Evolutionary conservation across 129 eudicot species (phyloP), one percentile per base, ranked within the genome.

Genomic region (Pseudognaphalium luteoalbum): DNA sequence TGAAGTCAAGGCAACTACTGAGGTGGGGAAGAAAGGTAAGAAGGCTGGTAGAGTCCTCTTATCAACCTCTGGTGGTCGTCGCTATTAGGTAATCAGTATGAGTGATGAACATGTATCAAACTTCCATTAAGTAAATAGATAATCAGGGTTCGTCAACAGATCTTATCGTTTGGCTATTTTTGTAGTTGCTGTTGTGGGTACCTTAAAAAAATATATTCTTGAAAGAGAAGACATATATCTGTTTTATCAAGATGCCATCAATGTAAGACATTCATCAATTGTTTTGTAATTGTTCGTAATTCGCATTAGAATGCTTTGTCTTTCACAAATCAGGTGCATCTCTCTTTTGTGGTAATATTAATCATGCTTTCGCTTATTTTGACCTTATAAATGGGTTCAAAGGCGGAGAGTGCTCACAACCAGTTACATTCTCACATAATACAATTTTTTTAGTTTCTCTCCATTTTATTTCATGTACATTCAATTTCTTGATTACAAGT

Each of bases 11-110:
- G 33, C 80, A 59, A 86, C 30, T 72, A 85, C 42, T 70, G 96
- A 87, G 54, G 70, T 54, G 44, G 91, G 85, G 37, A 95, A 87
- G 87, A 95, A 83, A 79, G 99, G 99, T 33, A 94, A 85, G 84
- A 95, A 91, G 73, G 77, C 83, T 25, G 81, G 84, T 76, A 86
- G 90, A 20, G 91, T 95, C 35, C 94, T 95, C 72, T 67, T 95
- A 42, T 91, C 99, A 75, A 95, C 97, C 25, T 83, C 96, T 5
- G 97, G 99, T 78, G 92, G 90, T 71, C 94, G 99, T 28, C 96
- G 99, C 14, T 87, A 85, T 78, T 87, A 34, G n/a, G 17, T 47
- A 0, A 47, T 71, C 83, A 33, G 16, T 61, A 33, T 17, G n/a
- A 10, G 35, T 5, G 30, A 33, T 19, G 4, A 2, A 54, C 21